Evolutionary conservation across 1,284 basidiomycete species (phyloP).

Genomic region (Ustilago vetiveriae): DNA sequence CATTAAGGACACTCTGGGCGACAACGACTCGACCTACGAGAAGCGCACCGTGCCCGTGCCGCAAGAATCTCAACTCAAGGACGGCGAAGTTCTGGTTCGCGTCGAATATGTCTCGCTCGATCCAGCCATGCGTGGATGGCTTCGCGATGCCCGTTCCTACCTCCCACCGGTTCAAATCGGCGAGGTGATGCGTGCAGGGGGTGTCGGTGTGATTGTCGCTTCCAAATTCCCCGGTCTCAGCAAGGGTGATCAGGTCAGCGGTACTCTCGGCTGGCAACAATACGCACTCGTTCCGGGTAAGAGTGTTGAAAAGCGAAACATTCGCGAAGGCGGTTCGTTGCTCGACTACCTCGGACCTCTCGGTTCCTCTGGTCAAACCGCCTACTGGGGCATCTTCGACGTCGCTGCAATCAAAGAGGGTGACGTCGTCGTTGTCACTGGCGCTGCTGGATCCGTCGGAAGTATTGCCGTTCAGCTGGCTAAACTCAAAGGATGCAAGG

Average conservation of each 20-base stretch:
- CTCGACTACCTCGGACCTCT: slow-evolving; percentile 65
- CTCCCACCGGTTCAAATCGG: slow-evolving; percentile 77
- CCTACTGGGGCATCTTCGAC: slow-evolving; percentile 64
- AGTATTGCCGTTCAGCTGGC: slow-evolving; percentile 72
- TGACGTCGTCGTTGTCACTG: slow-evolving; percentile 58
- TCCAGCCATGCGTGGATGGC: slow-evolving; percentile 78
- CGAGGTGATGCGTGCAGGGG: slow-evolving; percentile 79
- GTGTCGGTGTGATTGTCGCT: slow-evolving; percentile 76
- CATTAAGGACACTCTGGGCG: slow-evolving; percentile 53
- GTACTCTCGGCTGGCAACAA: slow-evolving; percentile 54
- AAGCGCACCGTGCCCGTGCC: slow-evolving; percentile 42
- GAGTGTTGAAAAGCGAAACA: slow-evolving; percentile 38
- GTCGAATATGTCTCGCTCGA: slow-evolving; percentile 66
- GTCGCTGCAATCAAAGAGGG: slow-evolving; percentile 50
- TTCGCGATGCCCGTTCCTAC: slow-evolving; percentile 73
- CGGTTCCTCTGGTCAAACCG: slow-evolving; percentile 66
- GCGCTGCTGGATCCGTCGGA: slow-evolving; percentile 58
- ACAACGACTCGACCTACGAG: slow-evolving; percentile 55
- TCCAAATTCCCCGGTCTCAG: slow-evolving; percentile 57
- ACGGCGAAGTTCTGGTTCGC: slow-evolving; percentile 60
- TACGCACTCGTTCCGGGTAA: slow-evolving; percentile 43
- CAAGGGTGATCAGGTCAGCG: slow-evolving; percentile 52
- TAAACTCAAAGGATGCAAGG: slow-evolving; percentile 72
- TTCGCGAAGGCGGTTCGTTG: slow-evolving; percentile 34
- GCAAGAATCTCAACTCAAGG: slow-evolving; percentile 40